Base-by-base conservation (phyloP, 768 basidiomycete species). In the Pulveroboletus sp. region DNA sequence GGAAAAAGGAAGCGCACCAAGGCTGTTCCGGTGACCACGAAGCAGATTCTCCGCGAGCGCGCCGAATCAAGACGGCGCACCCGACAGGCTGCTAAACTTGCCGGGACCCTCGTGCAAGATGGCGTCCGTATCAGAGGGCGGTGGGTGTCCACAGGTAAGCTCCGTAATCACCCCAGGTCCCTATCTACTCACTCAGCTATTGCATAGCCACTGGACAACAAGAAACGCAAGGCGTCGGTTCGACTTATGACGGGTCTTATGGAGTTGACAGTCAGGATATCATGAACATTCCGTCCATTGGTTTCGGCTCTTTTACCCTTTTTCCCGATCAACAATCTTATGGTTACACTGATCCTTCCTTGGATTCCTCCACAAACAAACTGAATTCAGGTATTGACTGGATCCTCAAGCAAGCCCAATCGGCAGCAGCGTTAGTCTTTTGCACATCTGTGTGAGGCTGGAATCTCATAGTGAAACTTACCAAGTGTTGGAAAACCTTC, bases 221-320 rank as follows among this genome's bases (percentile, higher is more conserved):
- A 50, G 64, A 70, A 55, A 68, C 73, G 39, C 59, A 70, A 43
- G 64, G 60, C 38, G 54, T 76, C 31, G 80, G 81, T 26, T 58
- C 83, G 21, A 69, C 71, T 26, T 82, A 78, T 51, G 79, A 86
- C 59, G 85, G 85, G 1, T 73, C 80, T n/a, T 69, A 71, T 31
- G 83, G 83, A 31, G 81, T 86, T 17, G 85, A 87, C 61, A 79
- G 76, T 48, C 78, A 82, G 56, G 85, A 86, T 52, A 81, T 86
- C 44, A 52, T 74, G 47, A 78, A 65, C 46, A 81, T 82, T 49
- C 79, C 79, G 0, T 36, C 76, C 10, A 78, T 86, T 52, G 77
- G 74, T 6, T 84, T 83, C 56, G 68, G 73, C 30, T 72, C 79
- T 15, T 83, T 83, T 73, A 81, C 79, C 50, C 55, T 85, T 24